Base-by-base conservation (phyloP, 2,329 filamentous ascomycete species). In the Penicillium sp. region DNA sequence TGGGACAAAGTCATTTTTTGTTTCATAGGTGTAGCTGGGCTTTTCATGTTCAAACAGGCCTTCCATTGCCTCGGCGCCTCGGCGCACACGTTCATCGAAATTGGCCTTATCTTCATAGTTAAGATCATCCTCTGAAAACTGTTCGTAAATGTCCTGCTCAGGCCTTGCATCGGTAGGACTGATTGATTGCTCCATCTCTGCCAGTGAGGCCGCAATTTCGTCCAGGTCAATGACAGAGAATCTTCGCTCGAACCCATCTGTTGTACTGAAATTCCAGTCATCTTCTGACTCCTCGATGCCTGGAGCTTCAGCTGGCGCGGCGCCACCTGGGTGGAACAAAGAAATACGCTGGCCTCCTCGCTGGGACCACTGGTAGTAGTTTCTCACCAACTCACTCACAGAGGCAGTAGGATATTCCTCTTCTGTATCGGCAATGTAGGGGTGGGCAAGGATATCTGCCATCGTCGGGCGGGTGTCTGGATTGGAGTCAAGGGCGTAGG, bases 231-330 rank as follows among this genome's bases (percentile, higher is more conserved):
- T 74, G 40, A 78, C 73, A 2, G 78, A 80, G 46, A 79, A 78
- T 33, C 78, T 67, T 53, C 77, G 74, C 58, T 86, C 82, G 60
- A 86, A 86, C 14, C 82, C 80, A 59, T 83, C 82, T 2, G 83
- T 85, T 5, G 83, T 85, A 62, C 83, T 86, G 66, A 87, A 87
- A 55, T 84, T 86, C 84, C 84, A 87, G 58, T 84, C 82, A 38
- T 83, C 80, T 4, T 78, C 75, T 0, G 73, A 66, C 4, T 79
- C 74, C 26, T 76, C 73, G 12, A 66, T 63, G 35, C 75, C 77
- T 28, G 80, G 77, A 30, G 80, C 71, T 56, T 82, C 78, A 31
- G 84, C 83, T 12, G 80, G 80, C 16, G 78, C 79, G 16, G 84
- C 84, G 58, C 84, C 84, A 51, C 79, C 81, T 25, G 81, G 79